Base-by-base conservation (phyloP, 176 grass and related monocot genomes). In the Aegilops speltoides region DNA sequence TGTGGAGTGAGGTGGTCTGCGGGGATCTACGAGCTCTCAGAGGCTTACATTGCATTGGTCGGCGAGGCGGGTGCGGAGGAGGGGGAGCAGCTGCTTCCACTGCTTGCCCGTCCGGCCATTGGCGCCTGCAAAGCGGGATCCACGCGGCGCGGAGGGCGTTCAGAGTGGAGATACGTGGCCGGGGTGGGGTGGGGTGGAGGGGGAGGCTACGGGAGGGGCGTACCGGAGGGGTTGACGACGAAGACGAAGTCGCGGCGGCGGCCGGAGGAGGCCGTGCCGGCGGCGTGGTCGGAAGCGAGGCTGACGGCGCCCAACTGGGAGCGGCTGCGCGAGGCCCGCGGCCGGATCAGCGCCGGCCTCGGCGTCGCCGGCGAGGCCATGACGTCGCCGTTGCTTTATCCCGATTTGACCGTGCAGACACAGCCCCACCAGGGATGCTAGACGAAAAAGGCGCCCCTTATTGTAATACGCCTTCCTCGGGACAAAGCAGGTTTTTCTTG, bases 31-130 rank as follows among this genome's bases (percentile, higher is more conserved):
- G 20, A 52, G 76, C 9, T 57, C 71, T 3, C 9, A 4, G 20
- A 64, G 77, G 64, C 87, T 91, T 80, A 98, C 96, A 68, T 96
- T 96, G 93, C 91, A 98, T 33, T 91, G 88, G 54, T 93, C 90
- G 34, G 84, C 88, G 41, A 98, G 93, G 76, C 93, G 90, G 82
- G 92, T 96, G 46, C 71, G 88, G 78, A 98, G 90, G 70, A 91
- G 74, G 10, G 97, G 93, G 77, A 98, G 90, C 84, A 98, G 66
- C 79, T 93, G 93, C 86, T 92, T 98, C 97, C 97, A 98, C 70
- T 98, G 90, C 82, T 91, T 94, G 20, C 97, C 94, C 23, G 97
- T 98, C 75, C 90, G 85, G 26, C 97, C 97, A 84, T 96, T 98
- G 67, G 97, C 90, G 73, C 96, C 93, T 96, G 83, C 81, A 64